These are phyloP conservation scores for Thozetella sp. DNA, from an alignment of 495 filamentous ascomycete species.

Conservation along the genomic window DNA sequence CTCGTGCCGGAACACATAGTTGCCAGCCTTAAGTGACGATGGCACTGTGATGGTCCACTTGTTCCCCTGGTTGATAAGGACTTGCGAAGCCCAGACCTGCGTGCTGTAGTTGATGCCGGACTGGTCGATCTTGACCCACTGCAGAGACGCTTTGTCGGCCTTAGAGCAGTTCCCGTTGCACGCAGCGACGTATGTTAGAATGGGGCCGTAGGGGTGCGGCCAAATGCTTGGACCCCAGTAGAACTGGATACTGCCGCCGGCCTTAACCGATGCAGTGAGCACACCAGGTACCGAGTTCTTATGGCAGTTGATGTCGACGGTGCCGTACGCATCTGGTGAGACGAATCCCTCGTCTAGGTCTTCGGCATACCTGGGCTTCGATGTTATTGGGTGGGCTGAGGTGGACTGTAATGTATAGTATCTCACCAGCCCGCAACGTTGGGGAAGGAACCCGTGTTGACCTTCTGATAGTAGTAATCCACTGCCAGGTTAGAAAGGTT, in stretches of 20 bases:
- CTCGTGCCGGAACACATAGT: slow-evolving; percentile 72
- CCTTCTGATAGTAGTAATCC: no score
- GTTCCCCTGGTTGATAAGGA: slow-evolving; percentile 53
- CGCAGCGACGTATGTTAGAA: slow-evolving; percentile 33
- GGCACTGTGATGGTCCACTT: slow-evolving; percentile 64
- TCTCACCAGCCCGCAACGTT: no score
- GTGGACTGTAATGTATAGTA: no score
- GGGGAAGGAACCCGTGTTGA: no score
- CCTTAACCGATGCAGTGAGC: slow-evolving; percentile 26
- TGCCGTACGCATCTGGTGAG: slow-evolving; percentile 22
- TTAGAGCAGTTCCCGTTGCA: slow-evolving; percentile 30
- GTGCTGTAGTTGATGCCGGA: slow-evolving; percentile 23
- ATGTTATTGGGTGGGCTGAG: slow-evolving; percentile 3
- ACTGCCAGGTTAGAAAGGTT: no score
- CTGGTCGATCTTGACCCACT: slow-evolving; percentile 42
- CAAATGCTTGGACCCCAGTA: slow-evolving; percentile 21
- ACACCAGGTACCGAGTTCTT: slow-evolving; percentile 30
- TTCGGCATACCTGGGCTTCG: slow-evolving; percentile 28
- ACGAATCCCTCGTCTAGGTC: slow-evolving; percentile 34
- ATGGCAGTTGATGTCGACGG: slow-evolving; percentile 34
- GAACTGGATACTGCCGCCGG: slow-evolving; percentile 25
- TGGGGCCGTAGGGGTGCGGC: slow-evolving; percentile 28
- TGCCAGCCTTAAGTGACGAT: slow-evolving; percentile 53
- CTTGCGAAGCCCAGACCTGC: slow-evolving; percentile 24
- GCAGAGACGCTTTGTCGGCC: slow-evolving; percentile 29